These are phyloP conservation scores for Boletus sensibilis DNA, from an alignment of 768 basidiomycete genomes.

Conservation along the genomic window DNA sequence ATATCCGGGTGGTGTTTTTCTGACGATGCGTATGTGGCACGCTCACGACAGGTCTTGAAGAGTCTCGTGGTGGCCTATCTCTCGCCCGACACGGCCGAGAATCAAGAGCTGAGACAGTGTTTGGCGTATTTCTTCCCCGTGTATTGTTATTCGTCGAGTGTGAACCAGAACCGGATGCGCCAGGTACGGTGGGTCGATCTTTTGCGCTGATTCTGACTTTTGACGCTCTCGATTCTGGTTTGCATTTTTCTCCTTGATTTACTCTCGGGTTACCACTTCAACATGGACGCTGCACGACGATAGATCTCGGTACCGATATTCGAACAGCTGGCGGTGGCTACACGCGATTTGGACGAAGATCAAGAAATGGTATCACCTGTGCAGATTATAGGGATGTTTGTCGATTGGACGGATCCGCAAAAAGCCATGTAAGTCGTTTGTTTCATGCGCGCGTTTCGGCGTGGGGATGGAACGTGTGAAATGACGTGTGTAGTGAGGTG, in stretches of 20 bases:
- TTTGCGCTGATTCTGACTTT: background rate
- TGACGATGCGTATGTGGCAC: background rate
- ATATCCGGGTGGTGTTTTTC: background rate
- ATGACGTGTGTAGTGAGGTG: conserved; percentile 35
- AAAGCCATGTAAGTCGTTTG: conserved; percentile 55
- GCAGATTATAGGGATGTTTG: conserved; percentile 75
- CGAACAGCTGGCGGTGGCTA: conserved; percentile 53
- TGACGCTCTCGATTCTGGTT: background rate
- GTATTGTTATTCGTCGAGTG: conserved; percentile 77
- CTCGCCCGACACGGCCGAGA: conserved; percentile 75
- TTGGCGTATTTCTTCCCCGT: conserved; percentile 83
- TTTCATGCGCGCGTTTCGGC: background rate
- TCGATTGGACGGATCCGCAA: conserved; percentile 87
- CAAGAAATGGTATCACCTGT: conserved; percentile 70
- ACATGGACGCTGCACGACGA: background rate
- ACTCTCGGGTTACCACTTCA: background rate
- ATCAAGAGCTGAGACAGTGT: conserved; percentile 83
- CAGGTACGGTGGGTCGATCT: conserved; percentile 28
- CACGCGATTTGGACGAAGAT: conserved; percentile 66
- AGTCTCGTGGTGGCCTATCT: conserved; percentile 63
- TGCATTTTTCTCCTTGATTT: background rate
- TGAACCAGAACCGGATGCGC: conserved; percentile 73
- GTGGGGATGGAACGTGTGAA: background rate
- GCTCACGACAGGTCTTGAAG: conserved; percentile 41
- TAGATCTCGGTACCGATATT: conserved; percentile 75